Conservation (phyloP, 495 filamentous ascomycete genomes). For the Xylaria telfairii region DNA sequence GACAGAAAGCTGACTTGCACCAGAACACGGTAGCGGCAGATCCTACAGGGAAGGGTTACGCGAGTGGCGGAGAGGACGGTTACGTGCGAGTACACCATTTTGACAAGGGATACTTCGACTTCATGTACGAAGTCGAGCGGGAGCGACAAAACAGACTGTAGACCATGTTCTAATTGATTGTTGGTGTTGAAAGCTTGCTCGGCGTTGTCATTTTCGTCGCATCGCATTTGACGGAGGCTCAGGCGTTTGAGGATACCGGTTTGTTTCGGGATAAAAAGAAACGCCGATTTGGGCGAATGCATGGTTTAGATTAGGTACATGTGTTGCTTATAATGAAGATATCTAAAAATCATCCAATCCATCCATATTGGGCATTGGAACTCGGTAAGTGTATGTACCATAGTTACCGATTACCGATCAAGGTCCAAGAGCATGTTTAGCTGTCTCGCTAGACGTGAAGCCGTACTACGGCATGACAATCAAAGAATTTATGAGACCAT, state of each 20-base stretch:
- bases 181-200: slow-evolving; percentile 25
- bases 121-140: slow-evolving; percentile 94
- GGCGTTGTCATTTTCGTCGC: slow-evolving; percentile 34
- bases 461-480: background rate
- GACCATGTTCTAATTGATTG: slow-evolving; percentile 23
- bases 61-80: slow-evolving; percentile 94
- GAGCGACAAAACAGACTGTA: slow-evolving; percentile 48
- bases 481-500: background rate
- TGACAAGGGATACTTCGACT: slow-evolving; percentile 97
- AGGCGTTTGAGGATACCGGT: slow-evolving; percentile 39
- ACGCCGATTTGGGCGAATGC: slow-evolving; percentile 18
- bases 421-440: background rate
- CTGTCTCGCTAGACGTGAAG: background rate
- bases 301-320: slow-evolving; percentile 29
- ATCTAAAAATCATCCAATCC: slow-evolving; percentile 22
- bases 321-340: slow-evolving; percentile 39
- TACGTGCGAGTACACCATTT: slow-evolving; percentile 99
- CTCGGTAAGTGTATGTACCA: background rate
- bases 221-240: slow-evolving; percentile 40
- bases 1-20: slow-evolving; percentile 14
- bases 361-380: background rate
- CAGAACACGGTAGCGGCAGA: slow-evolving; percentile 77
- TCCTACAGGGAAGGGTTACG: slow-evolving; percentile 88
- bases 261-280: slow-evolving; percentile 36
- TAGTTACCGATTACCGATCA: background rate